A percentile compares a stretch with the other conserved stretches of the same genome.
Evolutionary conservation across 2,329 filamentous ascomycete species (phyloP).

Genomic region (Alternaria solani): DNA sequence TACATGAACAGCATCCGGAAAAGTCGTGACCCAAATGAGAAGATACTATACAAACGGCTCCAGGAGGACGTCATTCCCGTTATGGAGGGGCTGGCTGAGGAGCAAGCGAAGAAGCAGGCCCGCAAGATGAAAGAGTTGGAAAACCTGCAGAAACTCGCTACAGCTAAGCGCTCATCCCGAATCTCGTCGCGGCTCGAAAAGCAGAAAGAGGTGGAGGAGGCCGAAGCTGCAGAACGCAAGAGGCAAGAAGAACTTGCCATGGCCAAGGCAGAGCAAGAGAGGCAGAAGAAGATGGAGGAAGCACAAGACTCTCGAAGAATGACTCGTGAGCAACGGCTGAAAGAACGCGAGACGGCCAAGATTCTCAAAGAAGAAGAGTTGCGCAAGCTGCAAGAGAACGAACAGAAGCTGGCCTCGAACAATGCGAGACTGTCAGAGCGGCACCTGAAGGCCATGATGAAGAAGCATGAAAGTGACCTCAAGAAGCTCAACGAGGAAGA

Average conservation of each 20-base stretch:
- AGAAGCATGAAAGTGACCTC: slow-evolving; percentile 78
- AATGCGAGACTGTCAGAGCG: slow-evolving; percentile 74
- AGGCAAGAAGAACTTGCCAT: slow-evolving; percentile 69
- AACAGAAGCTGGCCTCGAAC: slow-evolving; percentile 61
- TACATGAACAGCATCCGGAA: slow-evolving; percentile 77
- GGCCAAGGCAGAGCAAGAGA: slow-evolving; percentile 66
- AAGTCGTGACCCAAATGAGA: slow-evolving; percentile 85
- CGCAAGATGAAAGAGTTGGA: slow-evolving; percentile 82
- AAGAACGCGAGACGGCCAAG: slow-evolving; percentile 84
- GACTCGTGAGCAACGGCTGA: slow-evolving; percentile 84
- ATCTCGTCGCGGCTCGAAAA: slow-evolving; percentile 83
- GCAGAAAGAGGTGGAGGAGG: slow-evolving; percentile 76
- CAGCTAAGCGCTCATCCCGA: slow-evolving; percentile 90
- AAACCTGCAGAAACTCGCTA: slow-evolving; percentile 85
- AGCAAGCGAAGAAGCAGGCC: slow-evolving; percentile 73
- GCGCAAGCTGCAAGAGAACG: slow-evolving; percentile 78
- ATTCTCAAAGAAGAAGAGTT: slow-evolving; percentile 86
- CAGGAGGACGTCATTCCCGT: slow-evolving; percentile 82
- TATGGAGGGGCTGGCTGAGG: slow-evolving; percentile 77
- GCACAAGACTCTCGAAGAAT: slow-evolving; percentile 81
- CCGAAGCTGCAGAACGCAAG: slow-evolving; percentile 74
- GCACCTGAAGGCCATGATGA: slow-evolving; percentile 81
- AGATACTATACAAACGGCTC: slow-evolving; percentile 74
- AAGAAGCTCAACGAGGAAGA: slow-evolving; percentile 74
- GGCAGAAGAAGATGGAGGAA: slow-evolving; percentile 71